Evolutionary conservation across 2,329 filamentous ascomycete genomes (phyloP).

Genomic region (Lachnellula subtilissima): DNA sequence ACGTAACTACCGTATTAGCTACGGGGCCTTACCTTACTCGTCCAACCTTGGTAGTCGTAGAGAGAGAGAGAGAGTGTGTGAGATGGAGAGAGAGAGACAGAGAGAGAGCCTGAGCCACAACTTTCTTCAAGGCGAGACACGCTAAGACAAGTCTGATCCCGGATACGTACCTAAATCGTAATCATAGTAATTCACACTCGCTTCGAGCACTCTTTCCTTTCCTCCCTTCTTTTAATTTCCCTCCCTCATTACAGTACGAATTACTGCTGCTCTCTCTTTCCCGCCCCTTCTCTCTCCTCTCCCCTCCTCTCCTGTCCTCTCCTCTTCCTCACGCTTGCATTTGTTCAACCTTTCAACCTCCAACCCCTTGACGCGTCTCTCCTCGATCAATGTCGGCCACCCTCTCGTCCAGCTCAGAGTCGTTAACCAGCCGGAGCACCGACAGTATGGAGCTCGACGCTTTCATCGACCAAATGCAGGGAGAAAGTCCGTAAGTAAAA

Average conservation of each 20-base stretch:
- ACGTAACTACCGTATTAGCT: too few species aligned
- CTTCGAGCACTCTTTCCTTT: not conserved
- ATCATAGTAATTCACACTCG: not conserved
- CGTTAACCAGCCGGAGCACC: constrained; percentile 24
- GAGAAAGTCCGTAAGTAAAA: constrained; percentile 20
- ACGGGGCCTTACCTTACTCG: too few species aligned
- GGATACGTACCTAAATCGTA: too few species aligned
- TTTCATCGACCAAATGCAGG: constrained; percentile 17
- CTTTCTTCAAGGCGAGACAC: too few species aligned
- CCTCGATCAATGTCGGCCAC: constrained; percentile 10
- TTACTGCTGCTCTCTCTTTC: not conserved
- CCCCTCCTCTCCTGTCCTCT: not conserved
- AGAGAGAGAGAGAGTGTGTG: too few species aligned
- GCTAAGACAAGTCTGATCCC: too few species aligned
- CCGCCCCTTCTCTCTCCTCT: not conserved
- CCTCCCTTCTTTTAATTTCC: constrained; percentile 1
- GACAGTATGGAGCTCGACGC: constrained; percentile 25
- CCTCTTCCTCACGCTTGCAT: not conserved
- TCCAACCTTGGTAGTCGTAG: too few species aligned
- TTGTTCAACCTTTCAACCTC: not conserved
- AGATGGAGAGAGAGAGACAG: too few species aligned
- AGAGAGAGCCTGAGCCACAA: too few species aligned
- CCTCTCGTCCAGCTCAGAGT: constrained; percentile 20
- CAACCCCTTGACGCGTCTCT: not conserved
- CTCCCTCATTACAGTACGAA: not conserved